Evolutionary conservation across 1,139 yeast genomes (phyloP).

Genomic region (Sugiyamaella novakii): DNA sequence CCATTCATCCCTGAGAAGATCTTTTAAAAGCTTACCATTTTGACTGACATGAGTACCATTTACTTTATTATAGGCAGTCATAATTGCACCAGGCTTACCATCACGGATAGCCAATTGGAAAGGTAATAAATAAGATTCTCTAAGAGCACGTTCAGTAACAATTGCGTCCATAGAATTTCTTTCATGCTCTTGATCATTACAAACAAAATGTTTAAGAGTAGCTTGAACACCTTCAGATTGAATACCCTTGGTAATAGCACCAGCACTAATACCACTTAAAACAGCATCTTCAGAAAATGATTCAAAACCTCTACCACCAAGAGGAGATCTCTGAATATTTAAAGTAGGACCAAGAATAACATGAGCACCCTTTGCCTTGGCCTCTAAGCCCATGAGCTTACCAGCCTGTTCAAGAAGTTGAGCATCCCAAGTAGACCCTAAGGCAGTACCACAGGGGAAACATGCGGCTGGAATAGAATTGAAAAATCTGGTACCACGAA

Average conservation of each 20-base stretch:
- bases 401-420: conserved; percentile 51
- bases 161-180: conserved; percentile 52
- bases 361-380: conserved; percentile 53
- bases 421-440: conserved; percentile 49
- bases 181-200: conserved; percentile 63
- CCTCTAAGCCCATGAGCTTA: conserved; percentile 52
- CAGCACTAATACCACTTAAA: conserved; percentile 55
- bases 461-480: conserved; percentile 54
- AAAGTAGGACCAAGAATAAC: conserved; percentile 58
- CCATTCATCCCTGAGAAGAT: conserved; percentile 58
- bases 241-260: conserved; percentile 55
- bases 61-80: conserved; percentile 63
- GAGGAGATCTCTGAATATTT: conserved; percentile 57
- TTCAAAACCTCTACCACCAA: conserved; percentile 69
- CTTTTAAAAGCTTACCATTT: conserved; percentile 46
- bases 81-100: conserved; percentile 53
- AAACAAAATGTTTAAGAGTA: conserved; percentile 60
- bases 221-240: conserved; percentile 57
- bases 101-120: conserved; percentile 59
- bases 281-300: conserved; percentile 64
- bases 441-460: conserved; percentile 54
- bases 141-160: conserved; percentile 58
- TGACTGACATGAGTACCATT: conserved; percentile 61
- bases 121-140: conserved; percentile 63
- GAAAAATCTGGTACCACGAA: conserved; percentile 55